Evolutionary conservation across 108 stramenopile species (phyloP), one percentile per base, ranked within the genome.

Genomic region (Skeletonema tropicum): DNA sequence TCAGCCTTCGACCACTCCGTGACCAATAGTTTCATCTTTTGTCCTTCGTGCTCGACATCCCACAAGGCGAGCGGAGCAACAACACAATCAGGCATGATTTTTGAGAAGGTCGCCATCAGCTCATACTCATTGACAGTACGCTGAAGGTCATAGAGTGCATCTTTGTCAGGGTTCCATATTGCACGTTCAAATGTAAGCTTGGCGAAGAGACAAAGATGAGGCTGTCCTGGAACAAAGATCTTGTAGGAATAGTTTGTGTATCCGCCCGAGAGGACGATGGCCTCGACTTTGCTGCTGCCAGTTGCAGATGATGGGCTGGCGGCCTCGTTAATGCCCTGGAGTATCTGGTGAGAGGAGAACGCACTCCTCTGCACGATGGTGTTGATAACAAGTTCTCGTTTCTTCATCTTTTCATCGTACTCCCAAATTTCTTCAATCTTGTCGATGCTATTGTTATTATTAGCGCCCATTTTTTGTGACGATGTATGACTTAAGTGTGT

Each of bases 1-100:
- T 87, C 77, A 12, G 72, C 72, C n/a, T 73, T 76, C 0, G 84
- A 80, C 84, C 82, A 87, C 39, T 85, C 70, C 0, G 78, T 77
- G 5, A 87, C 78, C 17, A 89, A 39, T 13, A 87, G 36, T 58
- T 87, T 87, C 83, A 84, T 84, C 39, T 79, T 35, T 38, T 71
- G 66, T 46, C 76, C 74, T 25, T 86, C 83, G 1, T 75, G 68
- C 4, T 70, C 39, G 12, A 80, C 26, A 64, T 80, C 68, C 68
- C 68, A 75, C 17, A 41, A 64, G 13, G 45, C 79, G 14, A 80
- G 60, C 35, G 79, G 79, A n/a, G 74, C 8, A 33, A 70, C 79
- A 17, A 77, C 64, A 21, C 52, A 58, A 2, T 71, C 80, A 6
- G 76, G 42, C 6, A 29, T 46, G n/a, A 41, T 46, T 14, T 15